Percentiles rank a stretch among this genome's conserved stretches.
Conservation (phyloP, 148 eudicot genomes). For the Persicaria maculosa region DNA sequence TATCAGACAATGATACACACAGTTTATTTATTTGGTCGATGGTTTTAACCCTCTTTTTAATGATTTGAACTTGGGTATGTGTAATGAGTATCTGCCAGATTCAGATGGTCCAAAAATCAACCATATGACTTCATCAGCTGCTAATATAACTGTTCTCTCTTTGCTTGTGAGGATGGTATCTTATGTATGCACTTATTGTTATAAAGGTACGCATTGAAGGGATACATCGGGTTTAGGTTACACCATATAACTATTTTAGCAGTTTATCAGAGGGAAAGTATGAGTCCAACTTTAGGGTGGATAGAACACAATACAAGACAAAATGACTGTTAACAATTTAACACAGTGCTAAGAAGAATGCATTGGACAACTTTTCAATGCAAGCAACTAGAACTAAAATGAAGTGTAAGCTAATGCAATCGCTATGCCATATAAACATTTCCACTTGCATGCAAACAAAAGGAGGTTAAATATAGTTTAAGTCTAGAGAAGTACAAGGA, state of each 20-base stretch:
- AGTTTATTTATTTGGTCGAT: too few species aligned
- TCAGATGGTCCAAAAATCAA: not conserved
- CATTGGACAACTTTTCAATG: not conserved
- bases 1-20: too few species aligned
- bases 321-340: not conserved
- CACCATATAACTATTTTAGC: not conserved
- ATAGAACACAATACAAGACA: slow-evolving; percentile 4
- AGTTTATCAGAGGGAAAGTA: not conserved
- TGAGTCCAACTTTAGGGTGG: not conserved
- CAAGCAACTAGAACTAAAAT: not conserved
- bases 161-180: not conserved
- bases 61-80: not conserved
- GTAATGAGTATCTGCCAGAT: not conserved
- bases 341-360: not conserved
- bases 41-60: not conserved
- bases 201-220: not conserved
- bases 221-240: not conserved
- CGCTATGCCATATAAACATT: not conserved
- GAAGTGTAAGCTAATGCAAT: not conserved
- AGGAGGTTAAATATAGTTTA: not conserved
- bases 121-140: not conserved
- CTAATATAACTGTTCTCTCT: not conserved
- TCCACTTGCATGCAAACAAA: slow-evolving; percentile 1
- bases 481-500: not conserved
- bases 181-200: not conserved